These are phyloP conservation scores for Pelargonium australe DNA, from an alignment of 441 rosid species.

Conservation along the genomic window DNA sequence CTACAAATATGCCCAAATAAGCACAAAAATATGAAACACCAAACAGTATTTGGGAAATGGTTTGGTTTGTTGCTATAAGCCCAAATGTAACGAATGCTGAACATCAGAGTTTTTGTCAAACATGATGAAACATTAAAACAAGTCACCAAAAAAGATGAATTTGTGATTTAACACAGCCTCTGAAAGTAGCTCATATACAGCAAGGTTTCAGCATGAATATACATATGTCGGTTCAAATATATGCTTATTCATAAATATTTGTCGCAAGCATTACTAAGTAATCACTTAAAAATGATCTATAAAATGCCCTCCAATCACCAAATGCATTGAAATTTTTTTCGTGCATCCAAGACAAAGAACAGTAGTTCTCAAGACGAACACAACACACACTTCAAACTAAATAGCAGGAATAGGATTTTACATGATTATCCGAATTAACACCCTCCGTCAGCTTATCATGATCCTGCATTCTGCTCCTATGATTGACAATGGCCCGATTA, in stretches of 20 bases:
- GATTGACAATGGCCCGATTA: constrained; percentile 53
- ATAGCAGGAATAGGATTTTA: neutral
- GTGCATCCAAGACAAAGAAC: neutral
- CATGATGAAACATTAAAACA: neutral
- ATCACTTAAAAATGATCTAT: too few relatives aligned
- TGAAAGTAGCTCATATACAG: neutral
- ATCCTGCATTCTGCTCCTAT: constrained; percentile 29
- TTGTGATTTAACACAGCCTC: neutral
- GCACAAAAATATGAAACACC: neutral
- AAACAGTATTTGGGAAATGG: neutral
- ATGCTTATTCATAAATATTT: neutral
- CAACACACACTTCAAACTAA: neutral
- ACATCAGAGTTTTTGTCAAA: neutral
- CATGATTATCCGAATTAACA: constrained; percentile 33
- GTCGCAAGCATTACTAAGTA: neutral
- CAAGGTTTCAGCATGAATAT: neutral
- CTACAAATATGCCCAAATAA: neutral
- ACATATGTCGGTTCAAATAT: too few relatives aligned
- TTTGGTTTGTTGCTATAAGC: too few relatives aligned
- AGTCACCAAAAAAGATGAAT: neutral
- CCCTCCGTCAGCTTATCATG: constrained; percentile 17
- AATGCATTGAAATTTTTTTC: neutral
- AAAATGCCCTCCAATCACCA: neutral
- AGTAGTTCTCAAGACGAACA: neutral
- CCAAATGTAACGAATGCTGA: neutral